These are phyloP conservation scores for Cryomyces minteri DNA, from an alignment of 495 filamentous ascomycete genomes.

Conservation along the genomic window DNA sequence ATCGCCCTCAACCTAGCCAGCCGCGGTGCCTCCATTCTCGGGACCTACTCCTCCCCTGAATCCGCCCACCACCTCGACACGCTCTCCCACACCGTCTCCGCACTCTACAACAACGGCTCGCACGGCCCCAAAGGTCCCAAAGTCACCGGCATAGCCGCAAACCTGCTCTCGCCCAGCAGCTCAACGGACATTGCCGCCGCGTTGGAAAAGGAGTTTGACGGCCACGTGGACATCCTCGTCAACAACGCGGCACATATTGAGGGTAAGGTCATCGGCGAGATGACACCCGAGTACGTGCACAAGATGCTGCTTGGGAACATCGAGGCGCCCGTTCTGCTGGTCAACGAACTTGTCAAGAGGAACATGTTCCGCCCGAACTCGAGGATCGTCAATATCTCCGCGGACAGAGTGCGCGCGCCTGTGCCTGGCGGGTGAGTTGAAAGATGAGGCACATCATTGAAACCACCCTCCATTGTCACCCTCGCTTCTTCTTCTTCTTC, in stretches of 20 bases:
- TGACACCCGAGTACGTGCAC: slow-evolving; percentile 3
- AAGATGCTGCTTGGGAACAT: slow-evolving; percentile 7
- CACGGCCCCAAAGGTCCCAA: slow-evolving; percentile 1
- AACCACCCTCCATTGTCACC: no score
- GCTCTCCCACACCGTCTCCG: slow-evolving; percentile 8
- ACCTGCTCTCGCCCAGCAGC: slow-evolving; percentile 7
- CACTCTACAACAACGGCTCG: slow-evolving; percentile 3
- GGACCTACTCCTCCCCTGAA: slow-evolving; percentile 11
- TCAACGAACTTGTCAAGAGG: slow-evolving; percentile 8
- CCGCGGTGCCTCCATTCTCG: slow-evolving; percentile 10
- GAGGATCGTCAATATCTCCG: slow-evolving; percentile 7
- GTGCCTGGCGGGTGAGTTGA: no score
- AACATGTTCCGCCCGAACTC: slow-evolving; percentile 4
- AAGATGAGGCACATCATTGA: no score
- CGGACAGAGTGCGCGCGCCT: neutral
- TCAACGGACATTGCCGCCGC: neutral
- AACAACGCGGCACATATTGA: slow-evolving; percentile 5
- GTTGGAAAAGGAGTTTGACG: slow-evolving; percentile 3
- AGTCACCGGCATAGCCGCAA: slow-evolving; percentile 8
- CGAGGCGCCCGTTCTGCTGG: slow-evolving; percentile 6
- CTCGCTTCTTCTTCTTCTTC: no score
- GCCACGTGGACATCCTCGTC: slow-evolving; percentile 10
- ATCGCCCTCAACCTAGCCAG: slow-evolving; percentile 10
- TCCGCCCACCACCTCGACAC: slow-evolving; percentile 11
- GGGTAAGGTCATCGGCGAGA: slow-evolving; percentile 2